Base-by-base conservation (phyloP, 306 rosid genomes). In the Acacia acuminata region DNA sequence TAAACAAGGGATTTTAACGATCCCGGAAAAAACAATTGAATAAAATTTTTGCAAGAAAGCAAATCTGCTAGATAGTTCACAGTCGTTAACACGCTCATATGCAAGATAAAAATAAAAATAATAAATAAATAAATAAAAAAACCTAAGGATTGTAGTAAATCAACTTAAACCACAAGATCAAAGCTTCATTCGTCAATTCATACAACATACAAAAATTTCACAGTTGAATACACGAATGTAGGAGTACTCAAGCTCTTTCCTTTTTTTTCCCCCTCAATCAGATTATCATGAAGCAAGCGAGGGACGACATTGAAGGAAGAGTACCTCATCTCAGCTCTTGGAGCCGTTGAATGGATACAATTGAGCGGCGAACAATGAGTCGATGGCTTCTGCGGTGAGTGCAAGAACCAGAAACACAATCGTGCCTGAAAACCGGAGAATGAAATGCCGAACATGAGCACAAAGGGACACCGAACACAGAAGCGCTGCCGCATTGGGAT, bases 251-350 rank as follows among this genome's bases (percentile, higher is more conserved):
- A 63, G 60, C 58, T 66, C 44, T 47, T 20, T 27, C 27, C 27
- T 19, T 69, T 69, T 12, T 2, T 0, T 30, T 2, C 32, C 32
- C 30, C 15, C 30, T 19, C 9, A 44, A 58, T 34, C 30, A 20
- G 70, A 84, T 25, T 20, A 36, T 61, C 34, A 76, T 12, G 36
- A 75, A 40, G 34, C 30, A 56, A 55, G 36, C 10, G 24, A 51
- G 45, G 34, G 25, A 75, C 50, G 8, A 4, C 0, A n/a, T 19
- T 20, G 10, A 24, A 34, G 65, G 67, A 75, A 78, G 68, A 43
- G n/a, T 69, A 19, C 73, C 51, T 78, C 65, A 79, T 81, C 82
- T 79, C 66, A 3, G n/a, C 32, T 75, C 66, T 75, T 36, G 79
- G 24, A 61, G 79, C 15, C 17, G 58, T 60, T 55, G 76, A 47